Evolutionary conservation across 129 eudicot genomes (phyloP), one percentile per base, ranked within the genome.

Genomic region (Smallanthus sonchifolius): DNA sequence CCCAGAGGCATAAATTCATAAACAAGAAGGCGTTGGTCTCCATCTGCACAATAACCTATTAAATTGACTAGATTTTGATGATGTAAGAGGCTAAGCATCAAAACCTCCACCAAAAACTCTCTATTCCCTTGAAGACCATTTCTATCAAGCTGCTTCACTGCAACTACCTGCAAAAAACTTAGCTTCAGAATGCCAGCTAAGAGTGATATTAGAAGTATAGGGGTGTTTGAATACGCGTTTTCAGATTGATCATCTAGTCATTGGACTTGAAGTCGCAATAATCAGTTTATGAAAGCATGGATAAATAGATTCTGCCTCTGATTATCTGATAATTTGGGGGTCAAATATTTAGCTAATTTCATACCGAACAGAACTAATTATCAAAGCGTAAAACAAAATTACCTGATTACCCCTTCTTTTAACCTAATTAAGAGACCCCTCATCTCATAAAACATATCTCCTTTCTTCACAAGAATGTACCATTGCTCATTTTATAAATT

Each of bases 1-100:
- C 97, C 97, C 93, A 92, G 75, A 40, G 97, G 96, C 97, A 92
- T 89, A 78, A 83, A 92, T 83, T 92, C 97, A 20, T 92, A 92
- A 48, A 92, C 97, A 83, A 92, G 97, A 47, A 92, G 96, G 34
- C 97, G 87, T 65, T 92, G 97, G 39, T 92, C 97, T 38, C 97
- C 96, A 80, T 92, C 96, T 65, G 97, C 97, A 77, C 96, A 92
- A 75, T 92, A 92, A 68, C 97, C 97, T n/a, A 87, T 89, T 84
- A 92, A 83, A 86, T 92, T 92, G 60, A 92, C 97, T 13, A 92
- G 90, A 83, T 92, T 92, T 30, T 84, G 83, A 72, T 92, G 97
- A 82, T 92, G 97, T 43, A 92, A 85, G 10, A 92, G 88, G 80
- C 97, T 92, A 82, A 92, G 97, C 97, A 92, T 92, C 51, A 92